Evolutionary conservation across 495 filamentous ascomycete species (phyloP).

Genomic region (Neurospora sublineolata): DNA sequence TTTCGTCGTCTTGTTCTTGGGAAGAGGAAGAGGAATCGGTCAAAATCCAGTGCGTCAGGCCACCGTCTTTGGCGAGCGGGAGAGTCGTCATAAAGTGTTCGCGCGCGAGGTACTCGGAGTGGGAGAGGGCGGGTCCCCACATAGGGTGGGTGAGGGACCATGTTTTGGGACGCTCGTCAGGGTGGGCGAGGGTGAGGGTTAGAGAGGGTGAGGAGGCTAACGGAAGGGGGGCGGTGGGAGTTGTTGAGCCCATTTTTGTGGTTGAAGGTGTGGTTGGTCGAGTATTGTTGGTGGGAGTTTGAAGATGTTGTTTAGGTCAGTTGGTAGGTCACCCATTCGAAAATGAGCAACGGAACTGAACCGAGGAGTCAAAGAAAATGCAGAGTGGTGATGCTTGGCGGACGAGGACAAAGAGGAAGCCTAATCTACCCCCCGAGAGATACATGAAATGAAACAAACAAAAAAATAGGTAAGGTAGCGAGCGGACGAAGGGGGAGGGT

Average conservation of each 20-base stretch:
- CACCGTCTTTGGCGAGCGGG: constrained; percentile 56
- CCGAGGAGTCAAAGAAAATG: neutral
- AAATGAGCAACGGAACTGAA: neutral
- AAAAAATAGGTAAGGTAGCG: neutral
- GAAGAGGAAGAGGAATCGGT: constrained; percentile 23
- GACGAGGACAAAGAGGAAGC: neutral
- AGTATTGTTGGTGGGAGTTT: neutral
- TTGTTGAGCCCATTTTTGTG: constrained; percentile 18
- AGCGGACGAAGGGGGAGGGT: neutral
- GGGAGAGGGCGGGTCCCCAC: constrained; percentile 59
- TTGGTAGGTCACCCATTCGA: neutral
- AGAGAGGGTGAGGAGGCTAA: constrained; percentile 48
- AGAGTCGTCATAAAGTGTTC: constrained; percentile 62
- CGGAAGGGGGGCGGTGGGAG: constrained; percentile 33
- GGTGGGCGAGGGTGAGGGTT: constrained; percentile 55
- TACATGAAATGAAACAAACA: neutral
- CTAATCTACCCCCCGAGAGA: neutral
- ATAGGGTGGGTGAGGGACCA: constrained; percentile 55
- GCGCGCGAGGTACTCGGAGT: constrained; percentile 63
- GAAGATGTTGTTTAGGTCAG: neutral
- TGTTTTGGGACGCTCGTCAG: constrained; percentile 48
- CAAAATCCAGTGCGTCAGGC: constrained; percentile 77
- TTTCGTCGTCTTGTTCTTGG: constrained; percentile 21
- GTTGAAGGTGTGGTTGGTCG: neutral
- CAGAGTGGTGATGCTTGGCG: neutral